These are phyloP conservation scores for Citrus glauca DNA, from an alignment of 345 rosid genomes.

Conservation along the genomic window DNA sequence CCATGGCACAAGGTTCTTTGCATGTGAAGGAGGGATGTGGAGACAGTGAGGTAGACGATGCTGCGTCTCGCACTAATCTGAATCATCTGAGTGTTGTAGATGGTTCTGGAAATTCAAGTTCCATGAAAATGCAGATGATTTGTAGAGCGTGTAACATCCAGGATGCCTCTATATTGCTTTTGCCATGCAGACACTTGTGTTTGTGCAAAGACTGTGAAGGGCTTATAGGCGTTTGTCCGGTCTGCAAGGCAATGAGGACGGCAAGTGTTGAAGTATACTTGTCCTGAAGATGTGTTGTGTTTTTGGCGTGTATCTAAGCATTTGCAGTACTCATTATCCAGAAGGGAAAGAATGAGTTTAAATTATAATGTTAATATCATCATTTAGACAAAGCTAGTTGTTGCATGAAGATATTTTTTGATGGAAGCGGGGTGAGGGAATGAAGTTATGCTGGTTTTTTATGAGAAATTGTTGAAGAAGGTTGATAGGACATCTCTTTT, in stretches of 20 bases:
- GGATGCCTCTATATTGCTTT: constrained; percentile 50
- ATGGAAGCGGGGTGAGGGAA: no score
- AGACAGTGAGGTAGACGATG: constrained; percentile 65
- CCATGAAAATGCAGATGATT: constrained; percentile 27
- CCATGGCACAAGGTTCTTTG: constrained; percentile 41
- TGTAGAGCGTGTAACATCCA: constrained; percentile 51
- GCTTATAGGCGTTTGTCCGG: constrained; percentile 45
- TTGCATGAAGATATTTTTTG: no score
- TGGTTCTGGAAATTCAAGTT: constrained; percentile 19
- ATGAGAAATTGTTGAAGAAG: no score
- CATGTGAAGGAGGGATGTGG: constrained; percentile 72
- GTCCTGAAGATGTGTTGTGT: constrained; percentile 21
- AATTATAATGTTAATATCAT: background rate
- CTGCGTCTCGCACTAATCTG: constrained; percentile 47
- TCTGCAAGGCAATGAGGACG: constrained; percentile 53
- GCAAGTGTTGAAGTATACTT: constrained; percentile 42
- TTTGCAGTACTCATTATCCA: constrained; percentile 20
- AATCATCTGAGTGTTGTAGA: constrained; percentile 20
- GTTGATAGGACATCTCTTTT: no score
- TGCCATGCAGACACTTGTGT: constrained; percentile 72
- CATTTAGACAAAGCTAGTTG: background rate
- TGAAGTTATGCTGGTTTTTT: no score
- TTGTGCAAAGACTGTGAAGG: constrained; percentile 68
- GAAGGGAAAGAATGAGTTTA: background rate
- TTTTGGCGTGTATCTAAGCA: constrained; percentile 8